Evolutionary conservation across 768 basidiomycete genomes (phyloP), one percentile per base, ranked within the genome.

Genomic region (Mycena venus): DNA sequence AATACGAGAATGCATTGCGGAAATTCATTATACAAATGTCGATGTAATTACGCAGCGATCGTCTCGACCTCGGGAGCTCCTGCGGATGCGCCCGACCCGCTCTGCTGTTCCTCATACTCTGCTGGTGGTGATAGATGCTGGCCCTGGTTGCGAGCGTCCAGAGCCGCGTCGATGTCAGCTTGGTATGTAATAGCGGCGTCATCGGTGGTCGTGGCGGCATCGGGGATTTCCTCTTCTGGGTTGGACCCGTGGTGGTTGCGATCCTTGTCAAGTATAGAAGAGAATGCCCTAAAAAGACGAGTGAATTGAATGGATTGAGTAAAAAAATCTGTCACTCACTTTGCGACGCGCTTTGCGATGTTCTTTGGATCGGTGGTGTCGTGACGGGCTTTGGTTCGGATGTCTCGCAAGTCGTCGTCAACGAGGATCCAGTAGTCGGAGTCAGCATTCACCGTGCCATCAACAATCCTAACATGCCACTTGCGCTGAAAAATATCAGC

Each of bases 311-410:
- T 2, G 2, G 36, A 38, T 2, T 38, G 36, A 38, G 36, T 38
- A 4, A 3, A 38, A 14, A 3, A 4, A 38, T 38, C 2, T 38
- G 36, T 38, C 4, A 38, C 36, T 38, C 36, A 38, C 36, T 38
- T 38, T 38, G 36, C 65, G 27, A 56, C 51, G 10, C 66, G 66
- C 25, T 66, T 66, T 27, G 65, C 51, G 15, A 66, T 66, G n/a
- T 55, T 34, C 21, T 19, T 25, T 23, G 65, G n/a, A 34, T 66
- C 65, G 23, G 53, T 51, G 25, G 65, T 66, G 49, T 56, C 65
- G 14, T 32, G 14, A 12, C 65, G 51, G n/a, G 65, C 65, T 7
- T 23, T 10, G 4, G 51, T 38, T 3, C 65, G 65, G 29, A 67
- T 55, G 2, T n/a, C 21, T 25, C 25, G 34, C 36, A 67, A 40